Evolutionary conservation across 2,329 filamentous ascomycete genomes (phyloP), one percentile per base, ranked within the genome.

Genomic region (Moelleriella libera): DNA sequence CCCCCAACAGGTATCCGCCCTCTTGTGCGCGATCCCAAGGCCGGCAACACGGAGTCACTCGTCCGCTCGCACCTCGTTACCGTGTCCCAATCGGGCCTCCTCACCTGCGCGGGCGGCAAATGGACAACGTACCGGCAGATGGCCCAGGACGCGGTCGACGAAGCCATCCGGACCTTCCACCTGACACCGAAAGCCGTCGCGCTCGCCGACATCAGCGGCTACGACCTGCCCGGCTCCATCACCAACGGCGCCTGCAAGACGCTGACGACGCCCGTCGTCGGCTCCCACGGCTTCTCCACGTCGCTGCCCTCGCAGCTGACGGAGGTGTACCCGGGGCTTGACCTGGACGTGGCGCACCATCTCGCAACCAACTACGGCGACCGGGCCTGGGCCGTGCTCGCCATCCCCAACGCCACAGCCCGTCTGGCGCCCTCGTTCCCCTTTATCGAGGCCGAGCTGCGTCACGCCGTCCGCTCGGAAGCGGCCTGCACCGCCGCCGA

Each of bases 101-200:
- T 92, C 54, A 90, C 85, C 46, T 88, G 85, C 63, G 84, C 85
- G 34, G 85, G 85, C 55, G 85, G 85, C 52, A 92, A 90, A 67
- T 90, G 85, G 85, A 92, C 85, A 5, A 92, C 85, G 9, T 92
- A 90, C 67, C 83, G 85, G 48, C 83, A 89, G 61, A 92, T 92
- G 86, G 83, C 86, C 46, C 83, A 92, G 63, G 85, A 90, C 57
- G 83, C 84, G 44, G 85, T 92, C 51, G 85, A 90, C 59, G 81
- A 87, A 58, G 85, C 85, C 30, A 74, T 89, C 64, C 69, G 73
- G 51, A 69, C 75, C 45, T 88, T 87, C 61, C 61, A 68, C 40
- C 72, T 89, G 30, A 63, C 69, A 45, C 67, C 82, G 5, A 63
- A 64, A 7, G 63, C 72, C 29, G 58, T 82, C 11, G 49, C 66